Evolutionary conservation across 306 rosid genomes (phyloP).

Genomic region (Sicyos baderoa): DNA sequence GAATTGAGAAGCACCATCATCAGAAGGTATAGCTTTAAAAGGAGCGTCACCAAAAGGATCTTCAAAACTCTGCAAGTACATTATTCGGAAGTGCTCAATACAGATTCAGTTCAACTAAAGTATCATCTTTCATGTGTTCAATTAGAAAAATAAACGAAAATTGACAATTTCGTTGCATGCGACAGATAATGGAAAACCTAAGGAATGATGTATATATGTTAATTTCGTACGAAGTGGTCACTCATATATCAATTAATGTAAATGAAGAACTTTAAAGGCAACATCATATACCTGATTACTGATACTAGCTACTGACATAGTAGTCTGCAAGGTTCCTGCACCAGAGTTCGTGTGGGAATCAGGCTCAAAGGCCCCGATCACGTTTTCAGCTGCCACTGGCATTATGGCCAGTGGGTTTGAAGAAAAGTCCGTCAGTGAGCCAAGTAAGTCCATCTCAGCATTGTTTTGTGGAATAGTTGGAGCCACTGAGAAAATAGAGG

Average conservation of each 20-base stretch:
- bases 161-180: not conserved
- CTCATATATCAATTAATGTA: no score
- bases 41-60: constrained; percentile 96
- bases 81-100: constrained; percentile 1
- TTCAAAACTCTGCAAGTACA: constrained; percentile 51
- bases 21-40: constrained; percentile 63
- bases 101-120: not conserved
- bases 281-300: constrained; percentile 47
- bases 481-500: constrained; percentile 40
- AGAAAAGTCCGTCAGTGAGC: constrained; percentile 62
- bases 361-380: constrained; percentile 33
- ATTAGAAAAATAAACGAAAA: not conserved
- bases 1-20: constrained; percentile 46
- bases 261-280: not conserved
- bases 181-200: not conserved
- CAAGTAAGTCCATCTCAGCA: constrained; percentile 82
- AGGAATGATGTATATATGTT: not conserved
- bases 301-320: constrained; percentile 37
- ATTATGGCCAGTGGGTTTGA: constrained; percentile 58
- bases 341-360: constrained; percentile 31
- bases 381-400: constrained; percentile 38
- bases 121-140: not conserved
- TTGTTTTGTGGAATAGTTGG: constrained; percentile 37
- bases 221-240: not conserved
- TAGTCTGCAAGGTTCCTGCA: constrained; percentile 32